phyloP scores from a whole-genome alignment of 495 filamentous ascomycete species.

The Jackrogersella minutella region DNA sequence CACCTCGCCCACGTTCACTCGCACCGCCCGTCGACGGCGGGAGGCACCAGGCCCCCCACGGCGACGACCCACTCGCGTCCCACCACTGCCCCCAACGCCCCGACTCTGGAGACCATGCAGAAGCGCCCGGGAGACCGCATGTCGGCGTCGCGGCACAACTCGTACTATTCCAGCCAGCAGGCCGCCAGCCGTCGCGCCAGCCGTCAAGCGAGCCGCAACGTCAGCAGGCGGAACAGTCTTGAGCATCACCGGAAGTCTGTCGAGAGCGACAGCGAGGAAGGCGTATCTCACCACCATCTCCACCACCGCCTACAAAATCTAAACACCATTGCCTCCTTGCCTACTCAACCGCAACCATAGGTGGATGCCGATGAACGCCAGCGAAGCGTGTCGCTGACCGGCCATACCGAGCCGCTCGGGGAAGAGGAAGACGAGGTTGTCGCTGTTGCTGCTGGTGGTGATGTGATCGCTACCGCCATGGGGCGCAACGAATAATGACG shows the following conservation, averaged over 20 bases:
- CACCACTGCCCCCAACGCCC: constrained; percentile 25
- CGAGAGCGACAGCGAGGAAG: constrained; percentile 25
- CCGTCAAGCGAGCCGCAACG: constrained; percentile 40
- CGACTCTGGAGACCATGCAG: constrained; percentile 27
- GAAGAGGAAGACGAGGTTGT: constrained; percentile 1
- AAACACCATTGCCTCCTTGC: constrained; percentile 37
- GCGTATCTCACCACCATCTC: constrained; percentile 32
- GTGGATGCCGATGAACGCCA: background rate
- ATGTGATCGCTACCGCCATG: background rate
- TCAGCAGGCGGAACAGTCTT: constrained; percentile 35
- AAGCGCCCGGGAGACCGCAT: constrained; percentile 38
- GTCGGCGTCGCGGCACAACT: constrained; percentile 38
- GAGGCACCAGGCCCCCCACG: constrained; percentile 10
- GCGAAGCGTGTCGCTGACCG: background rate
- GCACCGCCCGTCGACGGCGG: constrained; percentile 29
- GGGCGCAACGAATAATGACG: background rate
- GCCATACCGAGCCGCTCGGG: background rate
- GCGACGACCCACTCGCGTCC: constrained; percentile 29
- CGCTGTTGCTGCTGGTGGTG: background rate
- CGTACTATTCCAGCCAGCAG: constrained; percentile 41
- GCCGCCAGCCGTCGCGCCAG: constrained; percentile 41
- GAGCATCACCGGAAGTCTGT: constrained; percentile 24
- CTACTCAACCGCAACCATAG: constrained; percentile 5
- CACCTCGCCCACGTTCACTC: constrained; percentile 34
- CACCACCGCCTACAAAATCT: constrained; percentile 36